Evolutionary conservation across 108 stramenopile species (phyloP), one percentile per base, ranked within the genome.

Genomic region (Cyclostephanos tholiformis): DNA sequence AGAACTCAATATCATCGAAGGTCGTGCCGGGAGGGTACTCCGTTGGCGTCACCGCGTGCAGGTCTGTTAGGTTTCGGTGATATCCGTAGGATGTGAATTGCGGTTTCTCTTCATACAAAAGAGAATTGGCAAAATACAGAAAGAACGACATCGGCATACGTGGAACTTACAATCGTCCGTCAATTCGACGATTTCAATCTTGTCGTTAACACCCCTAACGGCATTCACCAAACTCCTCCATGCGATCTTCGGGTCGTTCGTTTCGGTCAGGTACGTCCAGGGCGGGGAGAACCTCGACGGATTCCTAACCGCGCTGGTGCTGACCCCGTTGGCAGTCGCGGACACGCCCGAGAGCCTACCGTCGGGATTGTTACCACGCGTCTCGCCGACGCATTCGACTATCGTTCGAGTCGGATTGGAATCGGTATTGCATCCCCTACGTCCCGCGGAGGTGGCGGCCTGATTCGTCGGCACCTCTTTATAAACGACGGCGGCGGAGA

Each of bases 1-100:
- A 23, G 63, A 97, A 97, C 80, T 97, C 96, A 61, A 97, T 76
- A 71, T 95, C 95, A 77, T 97, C 96, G 69, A 89, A 82, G 20
- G 76, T 63, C 69, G 87, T 49, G 9, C 91, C 91, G 5, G 88
- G 80, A 48, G 92, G 92, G 19, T 71, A 87, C 62, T 77, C 61
- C 5, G 91, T 92, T 7, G 89, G 88, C 5, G 82, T 85, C 6
- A 83, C 85, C 2, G 93, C 93, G 77, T 94, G 89, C 52, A 94
- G 71, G 78, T 94, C 79, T 80, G 35, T 17, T 55, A 22, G 32
- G 49, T 23, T 60, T 41, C 27, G 41, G 7, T 17, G 13, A 12
- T 57, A 6, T 3, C 13, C 27, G 0, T 3, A n/a, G 9, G 8
- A 9, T 27, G 25, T 57, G 56, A 29, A 26, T 57, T 26, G 20